Conservation (phyloP, 1,139 yeast genomes). For the Blastobotrys arbuscula region DNA sequence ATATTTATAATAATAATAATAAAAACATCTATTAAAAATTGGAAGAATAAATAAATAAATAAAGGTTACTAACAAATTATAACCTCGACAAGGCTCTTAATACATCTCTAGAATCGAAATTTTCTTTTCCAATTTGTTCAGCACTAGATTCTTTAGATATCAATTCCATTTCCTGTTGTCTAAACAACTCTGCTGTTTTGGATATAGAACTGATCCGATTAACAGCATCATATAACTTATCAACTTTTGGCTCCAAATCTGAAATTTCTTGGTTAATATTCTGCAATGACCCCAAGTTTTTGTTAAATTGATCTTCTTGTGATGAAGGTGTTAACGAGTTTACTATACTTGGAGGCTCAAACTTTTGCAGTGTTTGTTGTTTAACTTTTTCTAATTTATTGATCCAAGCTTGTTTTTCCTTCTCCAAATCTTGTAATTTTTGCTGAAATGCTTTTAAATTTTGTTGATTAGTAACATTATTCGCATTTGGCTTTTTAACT, state of each 20-base stretch:
- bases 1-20: conserved; percentile 44
- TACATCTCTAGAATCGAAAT: background rate
- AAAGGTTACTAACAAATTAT: background rate
- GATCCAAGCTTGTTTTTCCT: conserved; percentile 49
- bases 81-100: conserved; percentile 4
- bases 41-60: background rate
- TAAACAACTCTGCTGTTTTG: conserved; percentile 15
- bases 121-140: background rate
- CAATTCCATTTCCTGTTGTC: conserved; percentile 13
- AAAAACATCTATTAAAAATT: background rate
- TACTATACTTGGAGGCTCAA: background rate
- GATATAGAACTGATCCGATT: conserved; percentile 15
- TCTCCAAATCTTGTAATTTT: conserved; percentile 41
- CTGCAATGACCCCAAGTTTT: background rate
- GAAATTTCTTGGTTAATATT: background rate
- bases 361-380: background rate
- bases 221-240: conserved; percentile 12
- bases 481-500: conserved; percentile 47
- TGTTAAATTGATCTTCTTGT: background rate
- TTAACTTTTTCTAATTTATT: conserved; percentile 20
- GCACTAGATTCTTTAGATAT: conserved; percentile 8
- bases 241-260: conserved; percentile 10
- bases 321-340: background rate
- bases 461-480: conserved; percentile 46
- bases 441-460: conserved; percentile 44